Percentiles rank a stretch among this genome's conserved stretches.
phyloP scores from a whole-genome alignment of 306 rosid genomes.

The Trifolium dubium region DNA sequence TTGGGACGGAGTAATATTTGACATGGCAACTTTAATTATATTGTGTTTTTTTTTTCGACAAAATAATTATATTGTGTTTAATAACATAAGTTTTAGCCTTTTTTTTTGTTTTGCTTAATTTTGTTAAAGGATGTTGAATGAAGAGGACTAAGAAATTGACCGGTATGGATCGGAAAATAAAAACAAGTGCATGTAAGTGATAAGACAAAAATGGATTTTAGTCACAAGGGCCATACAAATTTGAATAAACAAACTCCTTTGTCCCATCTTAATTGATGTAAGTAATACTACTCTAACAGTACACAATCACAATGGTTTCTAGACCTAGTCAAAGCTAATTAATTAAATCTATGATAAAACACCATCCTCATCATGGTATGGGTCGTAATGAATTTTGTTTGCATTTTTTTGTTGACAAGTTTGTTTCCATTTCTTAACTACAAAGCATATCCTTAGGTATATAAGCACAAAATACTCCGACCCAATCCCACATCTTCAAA shows the following conservation, averaged over 20 bases:
- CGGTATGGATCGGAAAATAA: not conserved
- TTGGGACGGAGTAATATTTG: too few relatives aligned
- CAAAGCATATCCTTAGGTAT: conserved; percentile 42
- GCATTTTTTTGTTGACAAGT: too few relatives aligned
- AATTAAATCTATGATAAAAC: too few relatives aligned
- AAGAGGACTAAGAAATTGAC: conserved; percentile 26
- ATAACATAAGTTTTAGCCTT: too few relatives aligned
- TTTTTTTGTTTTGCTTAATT: too few relatives aligned
- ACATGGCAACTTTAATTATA: too few relatives aligned
- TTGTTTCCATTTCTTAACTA: conserved; percentile 33
- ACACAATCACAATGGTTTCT: not conserved
- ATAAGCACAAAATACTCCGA: conserved; percentile 11
- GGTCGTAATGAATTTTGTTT: too few relatives aligned
- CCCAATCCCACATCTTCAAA: conserved; percentile 1
- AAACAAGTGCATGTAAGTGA: not conserved
- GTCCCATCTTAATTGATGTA: not conserved
- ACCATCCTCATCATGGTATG: too few relatives aligned
- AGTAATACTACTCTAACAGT: not conserved
- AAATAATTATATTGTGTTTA: too few relatives aligned
- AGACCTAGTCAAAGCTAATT: not conserved
- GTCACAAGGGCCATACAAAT: not conserved
- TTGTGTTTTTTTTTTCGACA: too few relatives aligned
- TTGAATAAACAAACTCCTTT: conserved; percentile 16
- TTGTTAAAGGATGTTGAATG: not conserved
- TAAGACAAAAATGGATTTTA: not conserved